Percentiles rank a stretch among this genome's conserved stretches.
Evolutionary conservation across 148 eudicot species (phyloP).

Genomic region (Fagopyrum esculentum): DNA sequence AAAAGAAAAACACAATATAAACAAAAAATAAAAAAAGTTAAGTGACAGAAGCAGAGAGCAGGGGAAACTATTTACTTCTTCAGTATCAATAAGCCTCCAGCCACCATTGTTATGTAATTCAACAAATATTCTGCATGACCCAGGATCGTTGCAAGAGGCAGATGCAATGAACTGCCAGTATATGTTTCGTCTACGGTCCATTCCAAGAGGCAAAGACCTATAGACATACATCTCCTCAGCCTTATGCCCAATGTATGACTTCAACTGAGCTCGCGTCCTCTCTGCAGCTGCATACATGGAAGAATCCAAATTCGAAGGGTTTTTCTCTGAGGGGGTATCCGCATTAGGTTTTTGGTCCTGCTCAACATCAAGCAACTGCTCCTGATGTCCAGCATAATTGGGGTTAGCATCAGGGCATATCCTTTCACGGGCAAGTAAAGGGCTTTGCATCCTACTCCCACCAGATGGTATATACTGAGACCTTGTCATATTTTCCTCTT

Average conservation of each 20-base stretch:
- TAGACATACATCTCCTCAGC: constrained; percentile 82
- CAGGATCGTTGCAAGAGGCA: constrained; percentile 71
- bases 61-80: constrained; percentile 34
- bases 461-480: constrained; percentile 33
- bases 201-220: constrained; percentile 85
- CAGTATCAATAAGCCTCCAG: constrained; percentile 88
- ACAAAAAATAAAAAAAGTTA: background rate
- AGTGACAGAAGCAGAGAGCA: background rate
- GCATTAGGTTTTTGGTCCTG: too few species aligned
- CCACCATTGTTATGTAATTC: constrained; percentile 48
- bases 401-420: constrained; percentile 25
- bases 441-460: constrained; percentile 29
- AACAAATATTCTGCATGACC: constrained; percentile 74
- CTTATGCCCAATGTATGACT: constrained; percentile 66
- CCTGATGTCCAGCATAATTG: constrained; percentile 21
- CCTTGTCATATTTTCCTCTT: constrained; percentile 57
- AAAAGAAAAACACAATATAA: background rate
- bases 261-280: constrained; percentile 56
- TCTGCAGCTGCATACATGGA: constrained; percentile 51
- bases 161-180: constrained; percentile 85
- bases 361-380: constrained; percentile 26
- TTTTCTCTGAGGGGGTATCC: constrained; percentile 31
- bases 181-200: constrained; percentile 76
- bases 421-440: constrained; percentile 27
- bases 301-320: constrained; percentile 27